Evolutionary conservation across 2,329 filamentous ascomycete species (phyloP), one percentile per base, ranked within the genome.

Genomic region (Thermothelomyces thermophilus): DNA sequence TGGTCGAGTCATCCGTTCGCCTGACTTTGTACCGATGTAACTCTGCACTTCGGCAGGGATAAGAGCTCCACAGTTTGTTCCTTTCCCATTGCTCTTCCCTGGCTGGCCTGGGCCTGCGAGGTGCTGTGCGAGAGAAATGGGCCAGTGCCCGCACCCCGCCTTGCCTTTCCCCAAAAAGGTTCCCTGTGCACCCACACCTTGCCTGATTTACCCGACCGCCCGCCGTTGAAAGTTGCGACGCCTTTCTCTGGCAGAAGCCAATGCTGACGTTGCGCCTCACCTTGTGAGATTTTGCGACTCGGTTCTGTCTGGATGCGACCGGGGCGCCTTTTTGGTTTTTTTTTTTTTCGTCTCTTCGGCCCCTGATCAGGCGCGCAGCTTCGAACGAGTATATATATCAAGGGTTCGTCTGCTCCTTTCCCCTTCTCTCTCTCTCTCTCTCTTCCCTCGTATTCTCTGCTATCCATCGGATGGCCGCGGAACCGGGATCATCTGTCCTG

Each of bases 201-300:
- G 33, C 47, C 45, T 34, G 40, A 45, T 46, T 39, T 35, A 35
- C 48, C 37, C 46, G 41, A 44, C 46, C 45, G 11, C 22, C n/a
- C 11, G 17, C 20, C 24, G 17, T 30, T n/a, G n/a, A 20, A 43
- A 31, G 19, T 26, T 49, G 46, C 31, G 35, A 46, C 39, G 41
- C 30, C 36, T 26, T 14, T 26, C 24, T 9, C 24, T 9, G 24
- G 9, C 26, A 1, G 6, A 19, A n/a, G 35, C 22, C 37, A 48
- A 43, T 43, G 44, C 44, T 46, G 39, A 33, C 24, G 24, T 49
- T 59, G 54, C 59, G 58, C 59, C 59, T 59, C 57, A 55, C 55
- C 60, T 61, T 60, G 45, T 49, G 50, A 43, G 39, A 43, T 41
- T 39, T 37, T 46, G 28, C 51, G 45, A 52, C 28, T 14, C 16